Base-by-base conservation (phyloP, 2,329 filamentous ascomycete genomes). In the Trichoderma atrobrunneum region DNA sequence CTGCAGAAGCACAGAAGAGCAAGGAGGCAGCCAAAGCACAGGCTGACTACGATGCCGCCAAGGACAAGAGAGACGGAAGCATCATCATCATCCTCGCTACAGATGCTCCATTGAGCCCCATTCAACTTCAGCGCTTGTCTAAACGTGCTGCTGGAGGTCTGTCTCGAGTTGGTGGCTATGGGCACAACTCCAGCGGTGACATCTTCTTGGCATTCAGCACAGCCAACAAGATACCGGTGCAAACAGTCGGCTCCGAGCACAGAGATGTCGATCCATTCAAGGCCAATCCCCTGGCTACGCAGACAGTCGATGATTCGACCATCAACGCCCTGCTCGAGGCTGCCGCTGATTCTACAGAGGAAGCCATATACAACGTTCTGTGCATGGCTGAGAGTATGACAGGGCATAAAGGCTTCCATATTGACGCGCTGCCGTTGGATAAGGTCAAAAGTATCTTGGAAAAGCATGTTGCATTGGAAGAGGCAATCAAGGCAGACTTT, bases 171-270 rank as follows among this genome's bases (percentile, higher is more conserved):
- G 89, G 89, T 7, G 87, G 88, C 3, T 86, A 86, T 71, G 88
- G 87, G 0, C 82, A 86, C 24, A 90, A 89, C 74, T 83, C 83
- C 89, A 87, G 0, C 26, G 89, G 89, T 1, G 89, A 91, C 73
- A 86, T 91, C 72, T 89, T 90, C 76, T 82, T 91, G 11, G 88
- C 89, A 2, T 87, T 91, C 73, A 90, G 87, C 30, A 91, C 89
- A 1, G 88, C 82, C 12, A 88, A 86, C 71, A 78, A 81, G 48
- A 79, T 87, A 6, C 59, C 72, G 1, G 56, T 71, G 18, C 70
- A 71, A 14, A 64, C 68, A 1, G 32, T 39, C 30, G 65, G 57
- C 76, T 73, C 74, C 75, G 73, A 26, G 69, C 74, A 34, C 30
- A 56, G 24, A 43, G 36, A 28, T 79, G 80, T 84, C 5, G 82